These are phyloP conservation scores for Trichophyton simii DNA, from an alignment of 2,329 filamentous ascomycete species.

Conservation along the genomic window DNA sequence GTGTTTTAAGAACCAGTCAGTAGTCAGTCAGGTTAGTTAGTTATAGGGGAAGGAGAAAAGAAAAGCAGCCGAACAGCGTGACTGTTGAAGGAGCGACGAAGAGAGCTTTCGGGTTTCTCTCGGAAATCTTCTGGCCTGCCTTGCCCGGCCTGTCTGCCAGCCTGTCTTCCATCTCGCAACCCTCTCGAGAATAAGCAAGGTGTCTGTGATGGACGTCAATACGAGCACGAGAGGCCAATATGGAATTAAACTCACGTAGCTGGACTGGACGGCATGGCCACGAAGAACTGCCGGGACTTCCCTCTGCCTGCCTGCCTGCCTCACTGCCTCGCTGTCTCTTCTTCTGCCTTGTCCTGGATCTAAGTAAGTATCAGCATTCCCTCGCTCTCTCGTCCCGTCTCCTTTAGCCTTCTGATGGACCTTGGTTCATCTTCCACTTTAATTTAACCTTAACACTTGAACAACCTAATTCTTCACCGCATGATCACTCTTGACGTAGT, in stretches of 20 bases:
- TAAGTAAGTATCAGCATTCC: neutral
- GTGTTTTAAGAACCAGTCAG: no score
- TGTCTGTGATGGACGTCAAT: neutral
- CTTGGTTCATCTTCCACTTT: neutral
- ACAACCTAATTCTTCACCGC: neutral
- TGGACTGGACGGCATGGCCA: neutral
- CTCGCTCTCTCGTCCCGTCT: neutral
- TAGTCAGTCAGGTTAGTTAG: no score
- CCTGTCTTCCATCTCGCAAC: neutral
- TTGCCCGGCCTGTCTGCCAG: no score
- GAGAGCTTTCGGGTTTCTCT: neutral
- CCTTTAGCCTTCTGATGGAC: neutral
- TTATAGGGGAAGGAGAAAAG: no score
- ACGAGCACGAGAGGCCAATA: neutral
- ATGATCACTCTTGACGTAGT: neutral
- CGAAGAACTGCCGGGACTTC: neutral
- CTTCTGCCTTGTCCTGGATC: no score
- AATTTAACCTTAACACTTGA: neutral
- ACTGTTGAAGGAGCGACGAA: no score
- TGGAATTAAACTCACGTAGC: neutral
- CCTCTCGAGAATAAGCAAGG: neutral
- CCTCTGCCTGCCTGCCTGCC: neutral
- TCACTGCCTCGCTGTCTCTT: neutral
- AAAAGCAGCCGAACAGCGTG: no score
- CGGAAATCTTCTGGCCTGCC: neutral